Evolutionary conservation across 352 stramenopile species (phyloP).

Genomic region (Pythium grandisporangium): DNA sequence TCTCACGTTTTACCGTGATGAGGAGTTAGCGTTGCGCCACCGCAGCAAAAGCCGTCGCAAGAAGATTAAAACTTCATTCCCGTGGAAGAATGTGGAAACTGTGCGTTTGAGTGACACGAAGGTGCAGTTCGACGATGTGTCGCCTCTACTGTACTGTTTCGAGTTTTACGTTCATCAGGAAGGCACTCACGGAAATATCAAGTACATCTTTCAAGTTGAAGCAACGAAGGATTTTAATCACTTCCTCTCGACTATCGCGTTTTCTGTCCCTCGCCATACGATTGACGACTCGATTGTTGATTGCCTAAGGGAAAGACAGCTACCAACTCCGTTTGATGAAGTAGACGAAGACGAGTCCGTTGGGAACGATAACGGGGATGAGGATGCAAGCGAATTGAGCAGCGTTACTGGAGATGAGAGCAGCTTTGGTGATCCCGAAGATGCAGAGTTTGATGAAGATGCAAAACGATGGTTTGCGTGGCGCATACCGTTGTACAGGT

Average conservation of each 20-base stretch:
- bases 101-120: conserved; percentile 58
- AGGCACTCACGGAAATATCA: conserved; percentile 37
- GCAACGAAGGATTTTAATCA: conserved; percentile 66
- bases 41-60: conserved; percentile 66
- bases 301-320: conserved; percentile 45
- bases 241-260: conserved; percentile 63
- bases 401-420: conserved; percentile 82
- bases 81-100: conserved; percentile 54
- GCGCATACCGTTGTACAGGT: conserved; percentile 54
- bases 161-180: conserved; percentile 54
- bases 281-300: conserved; percentile 57
- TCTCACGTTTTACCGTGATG: conserved; percentile 77
- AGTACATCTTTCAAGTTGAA: conserved; percentile 78
- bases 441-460: conserved; percentile 60
- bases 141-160: conserved; percentile 71
- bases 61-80: conserved; percentile 69
- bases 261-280: conserved; percentile 47
- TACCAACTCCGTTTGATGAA: conserved; percentile 43
- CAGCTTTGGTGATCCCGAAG: conserved; percentile 66
- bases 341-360: neutral
- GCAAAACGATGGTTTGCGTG: conserved; percentile 24
- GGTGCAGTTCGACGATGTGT: conserved; percentile 80
- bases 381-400: conserved; percentile 74
- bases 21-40: conserved; percentile 72
- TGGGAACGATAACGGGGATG: conserved; percentile 32